Evolutionary conservation across 148 eudicot species (phyloP).

Genomic region (Suaeda aralocaspica): DNA sequence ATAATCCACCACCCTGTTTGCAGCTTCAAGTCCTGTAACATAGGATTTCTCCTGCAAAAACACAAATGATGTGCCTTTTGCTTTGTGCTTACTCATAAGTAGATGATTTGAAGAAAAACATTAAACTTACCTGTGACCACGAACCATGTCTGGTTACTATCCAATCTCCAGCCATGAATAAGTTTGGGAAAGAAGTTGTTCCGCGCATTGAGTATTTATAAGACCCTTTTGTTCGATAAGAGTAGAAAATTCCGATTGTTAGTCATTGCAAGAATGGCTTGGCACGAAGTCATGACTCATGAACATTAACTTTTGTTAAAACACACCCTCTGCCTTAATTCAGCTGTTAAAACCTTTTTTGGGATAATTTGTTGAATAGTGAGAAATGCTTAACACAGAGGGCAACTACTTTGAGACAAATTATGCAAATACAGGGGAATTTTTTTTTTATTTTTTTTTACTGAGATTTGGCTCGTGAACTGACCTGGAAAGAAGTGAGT

Average conservation of each 20-base stretch:
- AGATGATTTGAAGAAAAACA: neutral
- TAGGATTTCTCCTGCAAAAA: constrained; percentile 56
- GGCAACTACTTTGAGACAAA: no score
- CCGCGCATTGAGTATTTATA: constrained; percentile 68
- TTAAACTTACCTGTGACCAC: constrained; percentile 56
- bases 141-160: constrained; percentile 69
- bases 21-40: constrained; percentile 77
- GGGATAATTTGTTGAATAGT: no score
- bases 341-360: no score
- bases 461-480: neutral
- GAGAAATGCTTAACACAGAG: no score
- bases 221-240: constrained; percentile 41
- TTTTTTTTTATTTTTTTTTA: no score
- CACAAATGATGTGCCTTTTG: no score
- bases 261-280: neutral
- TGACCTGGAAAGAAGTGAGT: constrained; percentile 70
- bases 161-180: constrained; percentile 88
- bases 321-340: no score
- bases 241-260: neutral
- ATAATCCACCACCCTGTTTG: constrained; percentile 67
- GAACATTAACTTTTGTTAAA: no score
- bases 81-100: neutral
- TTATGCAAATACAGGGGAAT: no score
- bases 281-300: no score
- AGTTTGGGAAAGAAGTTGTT: constrained; percentile 64